phyloP scores from a whole-genome alignment of 2,329 filamentous ascomycete genomes.

The Diaporthe sp. region DNA sequence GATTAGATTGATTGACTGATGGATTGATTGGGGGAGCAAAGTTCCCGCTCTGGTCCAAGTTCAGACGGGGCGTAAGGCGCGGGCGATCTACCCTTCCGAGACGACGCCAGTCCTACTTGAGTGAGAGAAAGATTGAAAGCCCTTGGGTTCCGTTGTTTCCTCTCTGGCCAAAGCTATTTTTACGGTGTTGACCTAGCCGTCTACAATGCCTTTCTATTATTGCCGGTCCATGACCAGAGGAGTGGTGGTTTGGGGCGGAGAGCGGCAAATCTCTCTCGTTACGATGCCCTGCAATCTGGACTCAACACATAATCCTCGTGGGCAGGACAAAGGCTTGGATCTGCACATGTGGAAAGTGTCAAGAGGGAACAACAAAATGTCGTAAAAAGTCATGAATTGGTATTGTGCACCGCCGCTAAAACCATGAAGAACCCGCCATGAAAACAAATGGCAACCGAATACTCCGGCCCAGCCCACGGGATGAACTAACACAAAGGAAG shows the following conservation, averaged over 20 bases:
- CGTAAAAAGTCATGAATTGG: slow-evolving; percentile 23
- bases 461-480: slow-evolving; percentile 26
- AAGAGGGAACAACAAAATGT: background rate
- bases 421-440: slow-evolving; percentile 26
- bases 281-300: background rate
- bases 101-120: slow-evolving; percentile 6
- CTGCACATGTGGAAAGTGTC: background rate
- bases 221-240: background rate
- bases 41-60: background rate
- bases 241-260: background rate
- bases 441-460: slow-evolving; percentile 12
- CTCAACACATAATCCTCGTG: no score
- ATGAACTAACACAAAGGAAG: slow-evolving; percentile 25
- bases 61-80: slow-evolving; percentile 8
- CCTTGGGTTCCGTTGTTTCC: background rate
- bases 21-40: background rate
- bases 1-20: slow-evolving; percentile 3
- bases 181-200: background rate
- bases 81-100: slow-evolving; percentile 32
- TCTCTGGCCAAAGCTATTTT: background rate
- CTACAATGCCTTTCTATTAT: background rate
- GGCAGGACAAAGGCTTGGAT: background rate
- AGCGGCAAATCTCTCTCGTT: background rate
- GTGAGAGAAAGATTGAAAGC: background rate
- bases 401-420: slow-evolving; percentile 32